Evolutionary conservation across 768 basidiomycete species (phyloP).

Genomic region (Galerina sulciceps): DNA sequence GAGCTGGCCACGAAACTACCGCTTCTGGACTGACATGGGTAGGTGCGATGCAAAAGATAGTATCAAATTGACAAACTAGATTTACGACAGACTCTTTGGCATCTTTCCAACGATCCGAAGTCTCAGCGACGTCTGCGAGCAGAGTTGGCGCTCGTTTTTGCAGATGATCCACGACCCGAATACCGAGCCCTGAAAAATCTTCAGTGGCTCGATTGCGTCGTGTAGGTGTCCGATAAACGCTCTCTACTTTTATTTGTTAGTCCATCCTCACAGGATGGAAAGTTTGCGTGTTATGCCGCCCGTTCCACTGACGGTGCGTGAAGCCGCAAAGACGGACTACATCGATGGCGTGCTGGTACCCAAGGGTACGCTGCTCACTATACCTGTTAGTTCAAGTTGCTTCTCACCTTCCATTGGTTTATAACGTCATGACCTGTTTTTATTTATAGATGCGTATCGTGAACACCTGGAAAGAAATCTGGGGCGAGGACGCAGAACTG

Average conservation of each 20-base stretch:
- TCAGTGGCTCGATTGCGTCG: constrained; percentile 42
- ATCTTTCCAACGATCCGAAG: constrained; percentile 49
- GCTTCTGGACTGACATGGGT: constrained; percentile 57
- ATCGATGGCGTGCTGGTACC: constrained; percentile 47
- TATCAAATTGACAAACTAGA: no score
- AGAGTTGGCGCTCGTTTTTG: constrained; percentile 43
- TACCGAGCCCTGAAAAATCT: constrained; percentile 43
- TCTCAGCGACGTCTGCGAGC: constrained; percentile 48
- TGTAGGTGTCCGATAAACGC: constrained; percentile 25
- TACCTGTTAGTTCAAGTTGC: constrained; percentile 30
- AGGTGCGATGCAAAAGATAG: neutral
- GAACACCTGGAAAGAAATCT: constrained; percentile 53
- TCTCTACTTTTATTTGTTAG: neutral
- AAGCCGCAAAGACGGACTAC: constrained; percentile 39
- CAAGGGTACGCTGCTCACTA: constrained; percentile 44
- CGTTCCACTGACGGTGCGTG: constrained; percentile 41
- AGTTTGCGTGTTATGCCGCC: constrained; percentile 44
- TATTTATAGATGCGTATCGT: constrained; percentile 46
- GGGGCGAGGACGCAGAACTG: constrained; percentile 57
- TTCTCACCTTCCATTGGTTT: neutral
- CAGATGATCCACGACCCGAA: constrained; percentile 36
- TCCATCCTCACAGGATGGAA: constrained; percentile 34
- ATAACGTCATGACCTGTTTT: neutral
- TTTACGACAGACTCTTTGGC: constrained; percentile 48
- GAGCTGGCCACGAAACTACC: constrained; percentile 51